A percentile compares a stretch with the other conserved stretches of the same genome.
These are phyloP conservation scores for Cercospora beticola DNA, from an alignment of 2,329 filamentous ascomycete species.

Conservation along the genomic window DNA sequence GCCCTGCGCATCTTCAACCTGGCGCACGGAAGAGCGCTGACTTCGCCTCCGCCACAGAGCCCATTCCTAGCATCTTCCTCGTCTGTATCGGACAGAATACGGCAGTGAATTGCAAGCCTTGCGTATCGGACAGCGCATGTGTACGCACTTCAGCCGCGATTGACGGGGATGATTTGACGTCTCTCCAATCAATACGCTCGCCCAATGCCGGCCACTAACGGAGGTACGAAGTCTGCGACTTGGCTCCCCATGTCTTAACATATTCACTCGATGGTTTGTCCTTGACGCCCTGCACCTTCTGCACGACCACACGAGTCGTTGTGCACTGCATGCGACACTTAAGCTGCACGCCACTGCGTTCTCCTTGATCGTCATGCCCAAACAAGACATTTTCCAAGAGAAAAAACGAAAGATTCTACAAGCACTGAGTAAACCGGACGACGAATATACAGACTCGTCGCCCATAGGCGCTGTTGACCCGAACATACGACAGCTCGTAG, in stretches of 20 bases:
- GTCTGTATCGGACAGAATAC: not conserved
- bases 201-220: not conserved
- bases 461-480: conserved; percentile 86
- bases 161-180: not conserved
- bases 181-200: not conserved
- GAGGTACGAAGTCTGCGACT: conserved; percentile 1
- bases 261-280: not conserved
- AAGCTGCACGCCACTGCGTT: not conserved
- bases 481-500: conserved; percentile 73
- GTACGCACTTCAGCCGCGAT: not conserved
- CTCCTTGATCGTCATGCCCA: not conserved
- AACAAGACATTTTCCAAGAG: conserved; percentile 17
- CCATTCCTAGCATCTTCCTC: not conserved
- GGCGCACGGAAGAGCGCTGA: not conserved
- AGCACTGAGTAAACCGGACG: conserved; percentile 66
- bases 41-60: not conserved
- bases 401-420: conserved; percentile 73
- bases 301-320: not conserved
- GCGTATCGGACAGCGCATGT: not conserved
- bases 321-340: not conserved
- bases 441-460: conserved; percentile 76
- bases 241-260: conserved; percentile 3
- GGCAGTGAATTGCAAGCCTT: not conserved
- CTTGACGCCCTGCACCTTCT: not conserved
- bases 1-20: not conserved